A percentile compares a stretch with the other conserved stretches of the same genome.
phyloP scores from a whole-genome alignment of 2,329 filamentous ascomycete species.

The Epichloe bromicola region DNA sequence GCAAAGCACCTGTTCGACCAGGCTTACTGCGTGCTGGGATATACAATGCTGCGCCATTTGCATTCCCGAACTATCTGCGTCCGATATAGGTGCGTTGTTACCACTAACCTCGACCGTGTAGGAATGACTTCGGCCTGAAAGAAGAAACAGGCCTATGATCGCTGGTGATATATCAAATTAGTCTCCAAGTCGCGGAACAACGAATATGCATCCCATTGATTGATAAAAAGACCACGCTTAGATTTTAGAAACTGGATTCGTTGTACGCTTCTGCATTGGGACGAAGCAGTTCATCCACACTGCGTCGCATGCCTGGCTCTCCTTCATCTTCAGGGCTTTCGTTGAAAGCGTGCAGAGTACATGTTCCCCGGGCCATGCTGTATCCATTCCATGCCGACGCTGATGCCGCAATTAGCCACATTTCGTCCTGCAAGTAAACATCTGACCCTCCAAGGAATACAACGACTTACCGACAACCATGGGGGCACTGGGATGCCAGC shows the following conservation, averaged over 20 bases:
- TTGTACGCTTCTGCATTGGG: slow-evolving; percentile 18
- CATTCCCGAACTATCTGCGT: too few species aligned
- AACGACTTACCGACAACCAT: slow-evolving; percentile 50
- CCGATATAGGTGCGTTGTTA: too few species aligned
- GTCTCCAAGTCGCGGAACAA: too few species aligned
- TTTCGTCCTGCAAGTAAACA: not conserved
- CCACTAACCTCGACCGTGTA: too few species aligned
- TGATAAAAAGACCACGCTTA: too few species aligned
- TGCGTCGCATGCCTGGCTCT: slow-evolving; percentile 40
- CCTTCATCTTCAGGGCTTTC: slow-evolving; percentile 53
- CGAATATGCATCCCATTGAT: too few species aligned
- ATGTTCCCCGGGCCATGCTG: slow-evolving; percentile 59
- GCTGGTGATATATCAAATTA: too few species aligned
- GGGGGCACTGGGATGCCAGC: slow-evolving; percentile 79
- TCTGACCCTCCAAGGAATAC: not conserved
- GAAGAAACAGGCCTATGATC: too few species aligned
- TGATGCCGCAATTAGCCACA: slow-evolving; percentile 17
- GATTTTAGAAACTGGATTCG: slow-evolving; percentile 1
- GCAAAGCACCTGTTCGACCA: too few species aligned
- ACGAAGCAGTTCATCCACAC: slow-evolving; percentile 47
- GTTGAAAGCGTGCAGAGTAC: slow-evolving; percentile 67
- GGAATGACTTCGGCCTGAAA: too few species aligned
- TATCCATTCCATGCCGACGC: slow-evolving; percentile 76
- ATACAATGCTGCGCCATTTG: too few species aligned
- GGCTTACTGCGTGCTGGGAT: too few species aligned